These are phyloP conservation scores for Starmerella apis DNA, from an alignment of 805 yeast species.

Conservation along the genomic window DNA sequence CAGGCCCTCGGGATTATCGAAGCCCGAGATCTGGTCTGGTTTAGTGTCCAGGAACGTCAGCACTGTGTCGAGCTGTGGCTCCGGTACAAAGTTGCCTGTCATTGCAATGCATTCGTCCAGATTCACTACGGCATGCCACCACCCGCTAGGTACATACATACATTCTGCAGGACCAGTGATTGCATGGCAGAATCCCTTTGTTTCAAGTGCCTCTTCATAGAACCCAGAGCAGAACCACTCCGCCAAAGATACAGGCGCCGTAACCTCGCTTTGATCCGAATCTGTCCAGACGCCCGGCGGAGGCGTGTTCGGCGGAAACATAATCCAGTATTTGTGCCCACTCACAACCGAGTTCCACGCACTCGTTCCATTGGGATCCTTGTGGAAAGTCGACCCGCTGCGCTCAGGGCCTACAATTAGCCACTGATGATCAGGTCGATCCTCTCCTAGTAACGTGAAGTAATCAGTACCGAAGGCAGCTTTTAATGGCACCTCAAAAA, in stretches of 20 bases:
- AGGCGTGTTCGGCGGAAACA: slow-evolving; percentile 64
- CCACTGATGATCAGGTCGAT: slow-evolving; percentile 87
- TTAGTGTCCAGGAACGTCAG: slow-evolving; percentile 58
- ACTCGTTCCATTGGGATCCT: slow-evolving; percentile 81
- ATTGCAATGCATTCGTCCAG: slow-evolving; percentile 59
- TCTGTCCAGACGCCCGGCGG: slow-evolving; percentile 85
- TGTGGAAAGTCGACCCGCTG: slow-evolving; percentile 84
- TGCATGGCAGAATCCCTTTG: slow-evolving; percentile 48
- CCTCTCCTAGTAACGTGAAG: slow-evolving; percentile 44
- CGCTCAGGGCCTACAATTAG: slow-evolving; percentile 71
- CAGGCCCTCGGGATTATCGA: slow-evolving; percentile 44
- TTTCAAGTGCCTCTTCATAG: slow-evolving; percentile 51
- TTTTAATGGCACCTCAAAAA: slow-evolving; percentile 42
- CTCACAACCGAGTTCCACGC: slow-evolving; percentile 79
- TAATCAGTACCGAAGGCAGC: slow-evolving; percentile 47
- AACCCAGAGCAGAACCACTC: slow-evolving; percentile 85
- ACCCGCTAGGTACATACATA: slow-evolving; percentile 84
- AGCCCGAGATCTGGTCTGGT: slow-evolving; percentile 68
- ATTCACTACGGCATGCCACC: slow-evolving; percentile 96
- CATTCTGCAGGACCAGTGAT: slow-evolving; percentile 74
- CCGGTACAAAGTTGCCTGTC: slow-evolving; percentile 81
- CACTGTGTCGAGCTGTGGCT: slow-evolving; percentile 46
- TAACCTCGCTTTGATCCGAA: slow-evolving; percentile 72
- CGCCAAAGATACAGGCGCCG: slow-evolving; percentile 83
- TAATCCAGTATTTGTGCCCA: slow-evolving; percentile 76